A percentile compares a stretch with the other conserved stretches of the same genome.
Conservation (phyloP, 2,329 filamentous ascomycete species). For the Aspergillus japonicus region DNA sequence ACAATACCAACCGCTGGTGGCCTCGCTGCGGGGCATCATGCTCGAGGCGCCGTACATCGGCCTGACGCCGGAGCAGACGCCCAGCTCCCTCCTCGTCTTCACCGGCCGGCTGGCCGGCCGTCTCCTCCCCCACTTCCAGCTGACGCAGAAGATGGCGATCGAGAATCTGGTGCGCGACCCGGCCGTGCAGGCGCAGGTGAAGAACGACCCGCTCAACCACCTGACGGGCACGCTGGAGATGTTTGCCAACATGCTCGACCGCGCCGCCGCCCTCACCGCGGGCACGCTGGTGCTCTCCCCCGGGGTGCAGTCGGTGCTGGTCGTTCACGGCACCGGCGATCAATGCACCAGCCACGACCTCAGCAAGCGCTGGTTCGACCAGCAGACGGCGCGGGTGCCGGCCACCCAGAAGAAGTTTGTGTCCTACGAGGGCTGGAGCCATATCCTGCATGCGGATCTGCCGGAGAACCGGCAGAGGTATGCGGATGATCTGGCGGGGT, state of each 20-base stretch:
- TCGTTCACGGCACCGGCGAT: constrained; percentile 9
- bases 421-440: constrained; percentile 11
- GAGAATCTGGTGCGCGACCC: constrained; percentile 12
- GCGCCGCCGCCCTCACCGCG: neutral
- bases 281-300: constrained; percentile 1
- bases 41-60: constrained; percentile 8
- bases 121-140: constrained; percentile 7
- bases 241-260: constrained; percentile 8
- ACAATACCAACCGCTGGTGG: constrained; percentile 3
- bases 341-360: constrained; percentile 9
- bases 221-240: constrained; percentile 7
- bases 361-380: constrained; percentile 9
- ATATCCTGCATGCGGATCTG: constrained; percentile 9
- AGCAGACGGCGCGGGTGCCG: constrained; percentile 3
- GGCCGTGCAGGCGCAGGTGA: constrained; percentile 1
- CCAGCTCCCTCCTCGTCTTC: constrained; percentile 1
- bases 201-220: constrained; percentile 8
- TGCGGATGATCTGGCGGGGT: neutral
- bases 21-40: constrained; percentile 1
- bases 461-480: neutral
- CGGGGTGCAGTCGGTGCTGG: constrained; percentile 8
- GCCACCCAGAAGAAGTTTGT: constrained; percentile 2
- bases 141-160: constrained; percentile 5
- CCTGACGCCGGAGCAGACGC: constrained; percentile 3
- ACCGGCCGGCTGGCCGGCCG: constrained; percentile 3